Percentiles rank a stretch among this genome's conserved stretches.
Conservation (phyloP, 257 asterid genomes). For the Nicotiana paniculata region DNA sequence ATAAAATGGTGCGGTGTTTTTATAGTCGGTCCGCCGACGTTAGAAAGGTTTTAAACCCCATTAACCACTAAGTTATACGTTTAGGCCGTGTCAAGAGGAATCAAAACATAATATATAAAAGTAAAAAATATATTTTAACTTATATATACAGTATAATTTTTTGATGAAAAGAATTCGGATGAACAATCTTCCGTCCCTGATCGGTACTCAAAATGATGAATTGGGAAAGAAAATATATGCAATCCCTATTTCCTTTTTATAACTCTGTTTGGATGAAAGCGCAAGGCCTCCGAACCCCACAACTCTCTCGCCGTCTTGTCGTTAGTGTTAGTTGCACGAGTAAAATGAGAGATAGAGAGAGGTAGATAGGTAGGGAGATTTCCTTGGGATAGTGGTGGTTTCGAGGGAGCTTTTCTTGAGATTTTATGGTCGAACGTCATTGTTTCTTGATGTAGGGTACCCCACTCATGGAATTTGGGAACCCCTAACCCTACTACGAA, state of each 20-base stretch:
- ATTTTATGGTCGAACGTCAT: slow-evolving; percentile 71
- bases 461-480: slow-evolving; percentile 20
- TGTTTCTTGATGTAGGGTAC: slow-evolving; percentile 31
- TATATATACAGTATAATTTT: no score
- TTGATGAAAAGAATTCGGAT: no score
- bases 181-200: no score
- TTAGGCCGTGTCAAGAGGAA: no score
- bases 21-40: background rate
- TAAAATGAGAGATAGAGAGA: slow-evolving; percentile 16
- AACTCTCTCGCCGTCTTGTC: slow-evolving; percentile 15
- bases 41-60: no score
- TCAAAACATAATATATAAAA: no score
- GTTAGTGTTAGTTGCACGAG: slow-evolving; percentile 24
- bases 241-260: background rate
- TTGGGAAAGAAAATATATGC: background rate
- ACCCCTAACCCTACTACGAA: background rate
- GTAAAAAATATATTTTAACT: no score
- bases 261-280: slow-evolving; percentile 14
- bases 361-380: background rate
- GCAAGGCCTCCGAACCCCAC: slow-evolving; percentile 22
- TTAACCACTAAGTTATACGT: no score
- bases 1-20: background rate
- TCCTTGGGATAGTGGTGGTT: slow-evolving; percentile 33
- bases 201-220: background rate
- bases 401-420: slow-evolving; percentile 45